A percentile compares a stretch with the other conserved stretches of the same genome.
phyloP scores from a whole-genome alignment of 2,329 filamentous ascomycete genomes.

The Penicillium sp. region DNA sequence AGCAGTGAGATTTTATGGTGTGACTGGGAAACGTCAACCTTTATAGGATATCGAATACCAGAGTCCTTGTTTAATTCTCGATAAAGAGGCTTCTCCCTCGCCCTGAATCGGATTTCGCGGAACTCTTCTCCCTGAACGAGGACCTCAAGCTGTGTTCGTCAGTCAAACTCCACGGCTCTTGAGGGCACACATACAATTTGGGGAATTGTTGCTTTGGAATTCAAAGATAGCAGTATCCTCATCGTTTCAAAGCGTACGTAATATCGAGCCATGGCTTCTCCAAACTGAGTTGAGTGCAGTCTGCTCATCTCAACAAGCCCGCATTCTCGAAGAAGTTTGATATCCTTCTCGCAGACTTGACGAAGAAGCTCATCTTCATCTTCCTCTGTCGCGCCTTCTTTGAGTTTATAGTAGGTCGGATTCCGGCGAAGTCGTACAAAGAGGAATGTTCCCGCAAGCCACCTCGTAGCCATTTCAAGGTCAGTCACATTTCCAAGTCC shows the following conservation, averaged over 20 bases:
- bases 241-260: slow-evolving; percentile 81
- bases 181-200: slow-evolving; percentile 63
- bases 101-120: slow-evolving; percentile 70
- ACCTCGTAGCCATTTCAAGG: slow-evolving; percentile 67
- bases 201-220: slow-evolving; percentile 63
- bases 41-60: slow-evolving; percentile 72
- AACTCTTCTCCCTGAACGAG: slow-evolving; percentile 74
- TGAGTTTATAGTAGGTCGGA: slow-evolving; percentile 70
- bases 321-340: slow-evolving; percentile 65
- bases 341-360: slow-evolving; percentile 71
- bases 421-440: slow-evolving; percentile 74
- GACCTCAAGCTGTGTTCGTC: slow-evolving; percentile 60
- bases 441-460: slow-evolving; percentile 78
- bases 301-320: slow-evolving; percentile 58
- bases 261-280: slow-evolving; percentile 80
- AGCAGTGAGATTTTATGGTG: slow-evolving; percentile 78
- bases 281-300: slow-evolving; percentile 71
- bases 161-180: background rate
- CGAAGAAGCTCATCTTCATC: slow-evolving; percentile 68
- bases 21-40: slow-evolving; percentile 66
- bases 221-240: slow-evolving; percentile 68
- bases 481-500: slow-evolving; percentile 73
- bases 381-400: slow-evolving; percentile 54
- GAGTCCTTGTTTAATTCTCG: slow-evolving; percentile 72
- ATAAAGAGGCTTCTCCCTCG: slow-evolving; percentile 70